Evolutionary conservation across 139 green algal species (phyloP), one percentile per base, ranked within the genome.

Genomic region (Coccomyxa sp.): DNA sequence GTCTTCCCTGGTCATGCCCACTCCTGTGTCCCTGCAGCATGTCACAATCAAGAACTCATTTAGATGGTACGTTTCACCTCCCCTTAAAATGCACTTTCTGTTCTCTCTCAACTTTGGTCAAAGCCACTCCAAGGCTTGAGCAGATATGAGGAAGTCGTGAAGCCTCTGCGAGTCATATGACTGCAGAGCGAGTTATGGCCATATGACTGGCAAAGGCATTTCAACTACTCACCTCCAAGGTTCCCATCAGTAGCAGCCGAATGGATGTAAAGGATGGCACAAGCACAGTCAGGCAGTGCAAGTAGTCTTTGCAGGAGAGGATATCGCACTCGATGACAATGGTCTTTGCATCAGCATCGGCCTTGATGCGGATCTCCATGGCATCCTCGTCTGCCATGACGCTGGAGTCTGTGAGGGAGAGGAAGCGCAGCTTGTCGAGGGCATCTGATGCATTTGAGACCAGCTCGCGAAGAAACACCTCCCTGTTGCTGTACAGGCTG

Each of bases 1-100:
- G 81, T 99, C 94, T 82, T 98, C 94, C 27, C 84, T 88, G 10
- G 93, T 98, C 97, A 99, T 98, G 77, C 97, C 97, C 15, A 99
- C 92, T 57, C 97, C 97, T 13, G 93, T 93, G 89, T 98, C 96
- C 82, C 90, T 93, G 80, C 31, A 81, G 23, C 30, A 60, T 79
- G 81, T 18, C 38, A 51, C 38, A 51, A 11, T 3, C 38, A 11
- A 51, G 7, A 7, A 74, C 13, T 18, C 23, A 21, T 30, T 21
- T 58, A 13, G 79, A 27, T 57, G 18, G 32, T 51, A 81, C 0
- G 7, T 11, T 78, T 78, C 71, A 51, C n/a, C 0, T 30, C 21
- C 71, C 11, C 21, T 18, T 51, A 51, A n/a, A n/a, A 51, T 51
- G 38, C 38, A 51, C 38, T 51, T 7, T 51, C 38, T 51, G 38